Conservation (phyloP, 2,329 filamentous ascomycete genomes). For the Fusarium agapanthi region DNA sequence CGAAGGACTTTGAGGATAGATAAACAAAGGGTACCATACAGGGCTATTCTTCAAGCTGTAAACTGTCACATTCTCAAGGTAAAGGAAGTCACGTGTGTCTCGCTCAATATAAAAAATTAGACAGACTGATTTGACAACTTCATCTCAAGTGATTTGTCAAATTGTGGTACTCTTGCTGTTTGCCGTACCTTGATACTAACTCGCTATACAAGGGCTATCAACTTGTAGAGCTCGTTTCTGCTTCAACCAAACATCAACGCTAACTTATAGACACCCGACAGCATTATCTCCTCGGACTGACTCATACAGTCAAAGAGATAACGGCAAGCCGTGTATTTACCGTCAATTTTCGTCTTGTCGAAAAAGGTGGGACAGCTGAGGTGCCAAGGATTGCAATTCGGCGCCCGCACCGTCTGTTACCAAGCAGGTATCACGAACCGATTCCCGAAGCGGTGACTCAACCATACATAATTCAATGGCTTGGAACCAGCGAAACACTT, state of each 20-base stretch:
- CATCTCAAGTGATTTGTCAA: no score
- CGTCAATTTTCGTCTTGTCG: neutral
- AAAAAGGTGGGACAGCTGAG: no score
- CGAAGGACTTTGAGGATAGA: neutral
- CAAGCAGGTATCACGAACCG: neutral
- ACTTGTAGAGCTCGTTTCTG: no score
- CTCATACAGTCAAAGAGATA: neutral
- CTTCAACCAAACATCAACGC: fast-evolving
- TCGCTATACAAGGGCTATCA: neutral
- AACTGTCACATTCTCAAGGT: neutral
- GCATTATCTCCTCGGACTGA: neutral
- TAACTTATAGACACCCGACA: neutral
- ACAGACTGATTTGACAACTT: neutral
- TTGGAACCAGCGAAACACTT: neutral
- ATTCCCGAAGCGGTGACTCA: neutral
- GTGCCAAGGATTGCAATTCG: neutral
- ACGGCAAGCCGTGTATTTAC: neutral
- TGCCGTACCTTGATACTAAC: no score
- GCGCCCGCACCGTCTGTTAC: neutral
- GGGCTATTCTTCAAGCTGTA: neutral
- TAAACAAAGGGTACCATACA: fast-evolving
- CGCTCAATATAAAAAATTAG: fast-evolving
- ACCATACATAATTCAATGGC: neutral
- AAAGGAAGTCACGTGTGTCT: fast-evolving
- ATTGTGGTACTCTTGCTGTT: no score